Evolutionary conservation across 1,284 basidiomycete genomes (phyloP).

Genomic region (Amylostereum areolatum): DNA sequence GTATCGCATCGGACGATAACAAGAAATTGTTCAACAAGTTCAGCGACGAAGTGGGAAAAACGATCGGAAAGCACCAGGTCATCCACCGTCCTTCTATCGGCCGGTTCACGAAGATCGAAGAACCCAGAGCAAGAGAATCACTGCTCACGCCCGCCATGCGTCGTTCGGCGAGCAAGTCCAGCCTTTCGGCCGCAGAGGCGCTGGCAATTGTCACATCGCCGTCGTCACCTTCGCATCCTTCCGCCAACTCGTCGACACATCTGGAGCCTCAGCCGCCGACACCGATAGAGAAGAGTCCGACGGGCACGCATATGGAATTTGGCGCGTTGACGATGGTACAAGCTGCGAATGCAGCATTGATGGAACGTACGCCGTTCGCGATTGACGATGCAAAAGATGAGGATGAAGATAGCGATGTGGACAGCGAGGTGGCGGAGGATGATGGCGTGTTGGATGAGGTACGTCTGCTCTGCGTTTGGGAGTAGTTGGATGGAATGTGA

Average conservation of each 20-base stretch:
- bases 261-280: constrained; percentile 12
- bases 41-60: constrained; percentile 90
- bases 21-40: constrained; percentile 82
- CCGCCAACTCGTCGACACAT: constrained; percentile 4
- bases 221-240: constrained; percentile 24
- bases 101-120: constrained; percentile 74
- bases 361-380: constrained; percentile 88
- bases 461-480: constrained; percentile 12
- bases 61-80: constrained; percentile 87
- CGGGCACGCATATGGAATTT: constrained; percentile 22
- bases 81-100: constrained; percentile 81
- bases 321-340: constrained; percentile 64
- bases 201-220: constrained; percentile 27
- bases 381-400: constrained; percentile 89
- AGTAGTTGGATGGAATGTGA: neutral
- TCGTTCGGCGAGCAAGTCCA: constrained; percentile 49
- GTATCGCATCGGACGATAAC: constrained; percentile 84
- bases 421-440: constrained; percentile 47
- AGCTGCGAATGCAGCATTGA: constrained; percentile 76
- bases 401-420: constrained; percentile 63
- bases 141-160: constrained; percentile 69
- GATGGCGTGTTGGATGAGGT: constrained; percentile 89
- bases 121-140: constrained; percentile 85
- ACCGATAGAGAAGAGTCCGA: constrained; percentile 14
- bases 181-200: constrained; percentile 29